Percentiles rank a stretch among this genome's conserved stretches.
phyloP scores from a whole-genome alignment of 192 early-diverging fungal species.

The Ambispora gerdemannii region DNA sequence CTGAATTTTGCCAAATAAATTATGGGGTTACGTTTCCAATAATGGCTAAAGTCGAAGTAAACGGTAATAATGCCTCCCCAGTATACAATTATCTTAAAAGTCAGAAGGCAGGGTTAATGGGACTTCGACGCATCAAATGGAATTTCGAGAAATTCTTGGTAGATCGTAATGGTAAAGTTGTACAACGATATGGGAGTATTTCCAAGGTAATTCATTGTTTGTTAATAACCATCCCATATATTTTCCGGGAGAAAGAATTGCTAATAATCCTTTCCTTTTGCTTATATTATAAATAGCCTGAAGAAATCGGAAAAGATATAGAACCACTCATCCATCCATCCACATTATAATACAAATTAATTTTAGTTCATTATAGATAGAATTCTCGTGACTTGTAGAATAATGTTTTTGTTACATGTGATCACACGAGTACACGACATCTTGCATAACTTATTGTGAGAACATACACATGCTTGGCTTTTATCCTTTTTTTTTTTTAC shows the following conservation, averaged over 20 bases:
- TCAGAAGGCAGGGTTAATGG: constrained; percentile 50
- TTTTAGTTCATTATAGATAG: too few relatives aligned
- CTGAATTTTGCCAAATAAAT: constrained; percentile 59
- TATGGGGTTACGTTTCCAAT: constrained; percentile 83
- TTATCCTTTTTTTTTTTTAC: too few relatives aligned
- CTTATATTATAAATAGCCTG: neutral
- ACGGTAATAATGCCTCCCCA: constrained; percentile 64
- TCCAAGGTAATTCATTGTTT: neutral
- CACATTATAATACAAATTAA: too few relatives aligned
- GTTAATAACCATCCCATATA: too few relatives aligned
- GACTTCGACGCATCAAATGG: constrained; percentile 68
- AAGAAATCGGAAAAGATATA: neutral
- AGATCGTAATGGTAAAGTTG: constrained; percentile 60
- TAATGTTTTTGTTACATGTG: too few relatives aligned
- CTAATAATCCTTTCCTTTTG: neutral
- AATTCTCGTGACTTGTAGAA: too few relatives aligned
- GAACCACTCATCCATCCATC: neutral
- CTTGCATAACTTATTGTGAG: too few relatives aligned
- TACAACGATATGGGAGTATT: constrained; percentile 53
- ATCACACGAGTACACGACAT: too few relatives aligned
- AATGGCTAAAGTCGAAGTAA: constrained; percentile 82
- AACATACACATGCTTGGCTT: too few relatives aligned
- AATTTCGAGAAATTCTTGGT: constrained; percentile 86
- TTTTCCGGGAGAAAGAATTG: neutral
- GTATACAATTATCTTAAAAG: constrained; percentile 63